Evolutionary conservation across 805 yeast species (phyloP), one percentile per base, ranked within the genome.

Genomic region (Yarrowia sp.): DNA sequence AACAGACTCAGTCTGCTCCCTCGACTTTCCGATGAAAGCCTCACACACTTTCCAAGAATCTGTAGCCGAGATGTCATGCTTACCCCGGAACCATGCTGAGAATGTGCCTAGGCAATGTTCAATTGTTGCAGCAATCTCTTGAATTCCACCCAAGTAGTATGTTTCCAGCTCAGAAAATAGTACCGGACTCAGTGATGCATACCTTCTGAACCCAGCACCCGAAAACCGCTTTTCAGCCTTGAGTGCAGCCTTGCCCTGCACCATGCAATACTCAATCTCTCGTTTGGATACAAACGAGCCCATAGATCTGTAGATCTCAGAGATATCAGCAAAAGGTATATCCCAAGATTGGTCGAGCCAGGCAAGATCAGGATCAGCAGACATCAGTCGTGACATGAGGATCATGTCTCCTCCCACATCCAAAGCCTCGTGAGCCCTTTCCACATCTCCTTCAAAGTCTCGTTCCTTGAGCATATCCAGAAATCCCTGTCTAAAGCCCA

Each of bases 341-440:
- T 76, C 74, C 74, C 81, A 79, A 10, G 69, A 58, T 7, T n/a
- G 32, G 14, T 70, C 61, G 12, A 77, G 69, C 80, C 80, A 78
- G 22, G 48, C 70, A 9, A 72, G 68, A 45, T 73, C 72, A 5
- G 74, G 70, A 5, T 77, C 70, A 59, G 79, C 76, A 22, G 74
- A 70, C 12, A 80, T 72, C 67, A 83, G 75, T 55, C 81, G 80
- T 15, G 80, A 71, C 70, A 88, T 72, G 7, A 81, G 73, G 9
- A 88, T 73, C 73, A 88, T 82, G 73, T 89, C 92, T 2, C 90
- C 92, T 35, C 89, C 88, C 0, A 87, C 80, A 72, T 89, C 92
- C 15, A 87, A 73, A 56, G 79, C 71, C 12, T 77, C 71, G 72
- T 89, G 92, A 0, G 91, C 90, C 1, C 74, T 72, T 1, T 78